Evolutionary conservation across 192 early-diverging fungal genomes (phyloP).

Genomic region (Linnemannia zychae): DNA sequence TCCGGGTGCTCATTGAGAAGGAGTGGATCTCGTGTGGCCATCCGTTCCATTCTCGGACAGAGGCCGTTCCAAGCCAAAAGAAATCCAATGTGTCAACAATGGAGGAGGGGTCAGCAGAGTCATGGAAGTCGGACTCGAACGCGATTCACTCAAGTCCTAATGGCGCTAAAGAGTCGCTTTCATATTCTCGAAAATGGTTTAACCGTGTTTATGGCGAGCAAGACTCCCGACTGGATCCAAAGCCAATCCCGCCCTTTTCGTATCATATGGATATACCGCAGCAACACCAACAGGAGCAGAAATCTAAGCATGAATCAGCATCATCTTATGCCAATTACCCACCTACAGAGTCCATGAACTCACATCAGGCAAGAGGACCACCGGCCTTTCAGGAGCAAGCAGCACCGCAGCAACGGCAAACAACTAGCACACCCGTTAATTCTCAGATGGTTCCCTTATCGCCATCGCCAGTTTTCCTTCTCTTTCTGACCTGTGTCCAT

Average conservation of each 20-base stretch:
- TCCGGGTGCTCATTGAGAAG: slow-evolving; percentile 60
- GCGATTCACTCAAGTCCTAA: slow-evolving; percentile 45
- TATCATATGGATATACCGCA: slow-evolving; percentile 7
- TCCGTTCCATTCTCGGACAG: slow-evolving; percentile 54
- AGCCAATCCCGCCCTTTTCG: slow-evolving; percentile 13
- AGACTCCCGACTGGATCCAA: not conserved
- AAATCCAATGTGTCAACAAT: not conserved
- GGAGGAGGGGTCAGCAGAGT: slow-evolving; percentile 3
- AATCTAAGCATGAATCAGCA: not conserved
- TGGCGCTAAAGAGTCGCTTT: slow-evolving; percentile 38
- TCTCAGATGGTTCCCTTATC: slow-evolving; percentile 6
- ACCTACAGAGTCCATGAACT: not conserved
- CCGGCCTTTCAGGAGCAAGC: not conserved
- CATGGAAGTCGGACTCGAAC: not conserved
- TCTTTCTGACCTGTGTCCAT: slow-evolving; percentile 60
- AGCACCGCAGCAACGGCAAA: not conserved
- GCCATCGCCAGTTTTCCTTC: slow-evolving; percentile 57
- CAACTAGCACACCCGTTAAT: not conserved
- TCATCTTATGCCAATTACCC: not conserved
- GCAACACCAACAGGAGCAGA: not conserved
- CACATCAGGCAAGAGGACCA: not conserved
- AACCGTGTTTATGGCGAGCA: not conserved
- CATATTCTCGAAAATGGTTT: slow-evolving; percentile 1
- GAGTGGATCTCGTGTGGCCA: slow-evolving; percentile 60
- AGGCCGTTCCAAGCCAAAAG: slow-evolving; percentile 6